These are phyloP conservation scores for Penicillium occitanis DNA, from an alignment of 2,329 filamentous ascomycete species.

Conservation along the genomic window DNA sequence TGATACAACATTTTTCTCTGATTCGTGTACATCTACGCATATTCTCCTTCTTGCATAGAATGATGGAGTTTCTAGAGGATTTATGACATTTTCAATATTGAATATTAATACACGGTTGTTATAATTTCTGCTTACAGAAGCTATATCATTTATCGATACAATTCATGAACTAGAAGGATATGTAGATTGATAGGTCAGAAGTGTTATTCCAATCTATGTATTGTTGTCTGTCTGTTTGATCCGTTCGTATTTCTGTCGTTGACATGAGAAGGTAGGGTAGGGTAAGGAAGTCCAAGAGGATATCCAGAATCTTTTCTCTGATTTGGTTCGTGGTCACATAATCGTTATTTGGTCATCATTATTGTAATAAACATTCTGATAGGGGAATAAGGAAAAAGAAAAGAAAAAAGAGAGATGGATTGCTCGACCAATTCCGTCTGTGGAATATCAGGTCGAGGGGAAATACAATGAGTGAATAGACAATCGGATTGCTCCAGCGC, in stretches of 20 bases:
- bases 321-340: constrained; percentile 13
- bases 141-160: not conserved
- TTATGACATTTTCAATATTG: not conserved
- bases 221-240: not conserved
- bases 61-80: not conserved
- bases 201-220: not conserved
- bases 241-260: constrained; percentile 3
- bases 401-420: not conserved
- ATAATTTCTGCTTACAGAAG: not conserved
- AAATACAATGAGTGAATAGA: constrained; percentile 14
- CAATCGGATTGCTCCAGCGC: constrained; percentile 11
- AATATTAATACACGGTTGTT: not conserved
- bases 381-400: not conserved
- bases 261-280: not conserved
- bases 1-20: constrained; percentile 31
- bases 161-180: not conserved
- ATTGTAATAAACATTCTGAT: constrained; percentile 4
- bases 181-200: not conserved
- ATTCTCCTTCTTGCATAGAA: not conserved
- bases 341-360: not conserved
- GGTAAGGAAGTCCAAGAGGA: not conserved
- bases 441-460: constrained; percentile 5
- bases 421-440: not conserved
- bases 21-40: not conserved
- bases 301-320: not conserved